Evolutionary conservation across 2,329 filamentous ascomycete genomes (phyloP).

Genomic region (Cylindrodendrum hubeiense): DNA sequence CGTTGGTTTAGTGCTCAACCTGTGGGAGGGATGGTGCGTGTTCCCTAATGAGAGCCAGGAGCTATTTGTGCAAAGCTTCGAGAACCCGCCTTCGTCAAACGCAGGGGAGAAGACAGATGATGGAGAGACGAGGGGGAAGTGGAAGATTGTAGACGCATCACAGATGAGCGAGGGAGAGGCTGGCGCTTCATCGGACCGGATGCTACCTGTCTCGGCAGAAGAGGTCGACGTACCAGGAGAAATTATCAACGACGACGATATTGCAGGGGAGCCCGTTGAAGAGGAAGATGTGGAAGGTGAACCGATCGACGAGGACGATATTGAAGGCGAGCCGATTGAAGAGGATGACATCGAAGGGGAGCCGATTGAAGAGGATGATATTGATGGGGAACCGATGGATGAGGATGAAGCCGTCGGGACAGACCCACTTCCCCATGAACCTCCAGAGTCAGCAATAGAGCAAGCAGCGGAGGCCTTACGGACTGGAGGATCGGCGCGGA

Average conservation of each 20-base stretch:
- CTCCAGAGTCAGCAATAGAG: slow-evolving; percentile 27
- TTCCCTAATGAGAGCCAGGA: slow-evolving; percentile 83
- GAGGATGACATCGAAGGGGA: slow-evolving; percentile 64
- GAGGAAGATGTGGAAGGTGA: slow-evolving; percentile 65
- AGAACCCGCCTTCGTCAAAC: slow-evolving; percentile 70
- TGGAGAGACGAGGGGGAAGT: slow-evolving; percentile 55
- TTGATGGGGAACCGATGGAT: slow-evolving; percentile 55
- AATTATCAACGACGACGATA: slow-evolving; percentile 56
- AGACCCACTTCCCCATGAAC: slow-evolving; percentile 42
- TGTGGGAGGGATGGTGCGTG: slow-evolving; percentile 80
- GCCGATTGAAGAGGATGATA: slow-evolving; percentile 57
- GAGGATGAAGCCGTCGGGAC: slow-evolving; percentile 55
- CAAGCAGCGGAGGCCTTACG: slow-evolving; percentile 27
- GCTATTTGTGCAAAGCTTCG: slow-evolving; percentile 77
- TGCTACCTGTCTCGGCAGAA: slow-evolving; percentile 44
- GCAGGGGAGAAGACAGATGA: slow-evolving; percentile 41
- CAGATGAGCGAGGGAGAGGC: slow-evolving; percentile 27
- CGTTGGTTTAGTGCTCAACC: slow-evolving; percentile 73
- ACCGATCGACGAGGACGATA: slow-evolving; percentile 59
- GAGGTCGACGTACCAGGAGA: slow-evolving; percentile 65
- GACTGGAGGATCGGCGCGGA: slow-evolving; percentile 57
- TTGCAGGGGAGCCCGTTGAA: slow-evolving; percentile 53
- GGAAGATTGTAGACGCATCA: slow-evolving; percentile 63
- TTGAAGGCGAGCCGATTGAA: slow-evolving; percentile 58
- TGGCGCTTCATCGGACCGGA: slow-evolving; percentile 12